These are phyloP conservation scores for Trichoderma aggressivum DNA, from an alignment of 2,329 filamentous ascomycete genomes.

Conservation along the genomic window DNA sequence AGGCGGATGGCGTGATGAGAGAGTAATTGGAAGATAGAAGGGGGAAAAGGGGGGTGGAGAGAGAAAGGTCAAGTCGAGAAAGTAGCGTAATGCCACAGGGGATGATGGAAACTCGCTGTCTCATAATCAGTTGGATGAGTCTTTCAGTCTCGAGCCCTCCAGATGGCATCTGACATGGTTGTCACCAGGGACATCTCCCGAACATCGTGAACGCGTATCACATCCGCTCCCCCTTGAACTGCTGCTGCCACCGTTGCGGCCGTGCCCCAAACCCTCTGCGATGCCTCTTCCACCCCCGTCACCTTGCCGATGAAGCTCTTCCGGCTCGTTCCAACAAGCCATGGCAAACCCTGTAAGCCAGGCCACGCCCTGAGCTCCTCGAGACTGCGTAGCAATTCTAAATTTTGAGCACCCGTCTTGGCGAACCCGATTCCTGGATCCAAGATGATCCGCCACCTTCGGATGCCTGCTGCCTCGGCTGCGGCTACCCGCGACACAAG, in stretches of 20 bases:
- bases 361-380: constrained; percentile 62
- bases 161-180: constrained; percentile 91
- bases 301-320: constrained; percentile 85
- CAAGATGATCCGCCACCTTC: constrained; percentile 90
- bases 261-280: constrained; percentile 76
- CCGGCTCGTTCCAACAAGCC: constrained; percentile 84
- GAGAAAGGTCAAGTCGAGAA: background rate
- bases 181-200: constrained; percentile 79
- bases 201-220: constrained; percentile 90
- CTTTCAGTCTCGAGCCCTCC: constrained; percentile 48
- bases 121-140: no score
- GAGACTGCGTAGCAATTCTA: constrained; percentile 70
- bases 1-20: background rate
- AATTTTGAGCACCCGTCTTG: constrained; percentile 76
- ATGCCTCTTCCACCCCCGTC: constrained; percentile 69
- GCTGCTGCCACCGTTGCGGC: constrained; percentile 84
- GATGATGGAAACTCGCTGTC: background rate
- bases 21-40: background rate
- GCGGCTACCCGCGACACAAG: constrained; percentile 66
- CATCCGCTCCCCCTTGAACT: constrained; percentile 81
- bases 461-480: constrained; percentile 76
- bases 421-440: constrained; percentile 95
- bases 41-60: background rate
- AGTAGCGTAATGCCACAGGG: background rate
- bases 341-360: constrained; percentile 69